phyloP scores from a whole-genome alignment of 2,329 filamentous ascomycete species.

The Xylariales sp. region DNA sequence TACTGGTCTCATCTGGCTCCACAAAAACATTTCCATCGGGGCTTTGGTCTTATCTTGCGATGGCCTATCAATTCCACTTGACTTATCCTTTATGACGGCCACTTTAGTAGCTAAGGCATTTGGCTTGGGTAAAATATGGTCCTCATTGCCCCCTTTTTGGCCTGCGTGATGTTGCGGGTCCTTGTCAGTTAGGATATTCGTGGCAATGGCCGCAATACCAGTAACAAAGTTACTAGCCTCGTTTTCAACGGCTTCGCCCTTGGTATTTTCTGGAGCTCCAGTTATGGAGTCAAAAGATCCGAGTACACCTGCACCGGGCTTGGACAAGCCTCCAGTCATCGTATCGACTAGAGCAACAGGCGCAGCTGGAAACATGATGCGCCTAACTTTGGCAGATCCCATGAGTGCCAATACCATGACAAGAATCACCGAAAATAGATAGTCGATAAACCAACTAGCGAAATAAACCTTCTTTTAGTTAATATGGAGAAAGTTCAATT shows the following conservation, averaged over 20 bases:
- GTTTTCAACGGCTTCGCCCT: slow-evolving; percentile 37
- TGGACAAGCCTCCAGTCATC: slow-evolving; percentile 55
- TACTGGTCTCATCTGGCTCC: slow-evolving; percentile 8
- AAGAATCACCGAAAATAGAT: slow-evolving; percentile 19
- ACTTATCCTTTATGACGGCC: slow-evolving; percentile 9
- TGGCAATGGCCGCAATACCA: slow-evolving; percentile 46
- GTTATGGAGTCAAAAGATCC: slow-evolving; percentile 58
- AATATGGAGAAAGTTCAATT: too few species aligned
- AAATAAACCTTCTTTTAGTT: slow-evolving; percentile 3
- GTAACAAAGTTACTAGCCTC: slow-evolving; percentile 48
- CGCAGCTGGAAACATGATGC: slow-evolving; percentile 53
- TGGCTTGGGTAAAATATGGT: slow-evolving; percentile 1
- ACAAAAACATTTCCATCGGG: slow-evolving; percentile 7
- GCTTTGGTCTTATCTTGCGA: slow-evolving; percentile 11
- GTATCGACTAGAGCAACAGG: slow-evolving; percentile 54
- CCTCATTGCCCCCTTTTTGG: background rate
- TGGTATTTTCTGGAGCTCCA: slow-evolving; percentile 59
- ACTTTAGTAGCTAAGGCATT: slow-evolving; percentile 4
- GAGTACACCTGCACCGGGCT: slow-evolving; percentile 55
- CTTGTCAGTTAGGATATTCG: slow-evolving; percentile 31
- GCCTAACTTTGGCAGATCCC: slow-evolving; percentile 23
- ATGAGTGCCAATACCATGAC: slow-evolving; percentile 51
- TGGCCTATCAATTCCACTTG: slow-evolving; percentile 7
- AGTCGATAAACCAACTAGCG: background rate
- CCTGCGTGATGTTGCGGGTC: background rate